Percentiles rank a stretch among this genome's conserved stretches.
Evolutionary conservation across 768 basidiomycete species (phyloP).

Genomic region (Suillus hirtellus): DNA sequence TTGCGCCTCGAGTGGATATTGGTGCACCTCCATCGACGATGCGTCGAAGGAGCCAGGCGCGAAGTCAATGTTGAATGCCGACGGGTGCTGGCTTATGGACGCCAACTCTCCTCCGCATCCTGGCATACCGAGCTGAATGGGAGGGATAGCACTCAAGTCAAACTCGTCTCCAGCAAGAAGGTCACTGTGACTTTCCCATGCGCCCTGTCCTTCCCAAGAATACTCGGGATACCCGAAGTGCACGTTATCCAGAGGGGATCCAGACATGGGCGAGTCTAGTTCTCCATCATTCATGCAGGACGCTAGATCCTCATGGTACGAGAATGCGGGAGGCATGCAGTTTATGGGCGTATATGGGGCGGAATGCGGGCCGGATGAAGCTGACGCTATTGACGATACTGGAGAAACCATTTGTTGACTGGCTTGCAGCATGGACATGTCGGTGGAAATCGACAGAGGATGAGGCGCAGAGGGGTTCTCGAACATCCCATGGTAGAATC

Average conservation of each 20-base stretch:
- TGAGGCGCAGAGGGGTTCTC: slow-evolving; percentile 33
- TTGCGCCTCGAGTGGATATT: slow-evolving; percentile 30
- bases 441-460: slow-evolving; percentile 44
- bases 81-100: slow-evolving; percentile 12
- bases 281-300: slow-evolving; percentile 14
- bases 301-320: slow-evolving; percentile 23
- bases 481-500: slow-evolving; percentile 54
- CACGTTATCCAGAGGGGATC: slow-evolving; percentile 23
- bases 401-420: slow-evolving; percentile 51
- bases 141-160: slow-evolving; percentile 63
- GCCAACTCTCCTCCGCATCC: slow-evolving; percentile 40
- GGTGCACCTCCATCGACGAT: slow-evolving; percentile 31
- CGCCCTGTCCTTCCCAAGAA: slow-evolving; percentile 32
- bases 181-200: slow-evolving; percentile 38
- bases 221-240: slow-evolving; percentile 33
- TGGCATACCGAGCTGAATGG: slow-evolving; percentile 58
- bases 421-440: slow-evolving; percentile 40
- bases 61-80: slow-evolving; percentile 24
- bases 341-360: slow-evolving; percentile 49
- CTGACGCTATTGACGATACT: slow-evolving; percentile 45
- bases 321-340: slow-evolving; percentile 21
- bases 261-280: slow-evolving; percentile 20
- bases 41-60: slow-evolving; percentile 26
- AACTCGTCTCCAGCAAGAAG: slow-evolving; percentile 62
- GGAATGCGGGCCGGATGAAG: slow-evolving; percentile 48